Conservation (phyloP, 1,139 yeast genomes). For the Wickerhamomyces sp. region DNA sequence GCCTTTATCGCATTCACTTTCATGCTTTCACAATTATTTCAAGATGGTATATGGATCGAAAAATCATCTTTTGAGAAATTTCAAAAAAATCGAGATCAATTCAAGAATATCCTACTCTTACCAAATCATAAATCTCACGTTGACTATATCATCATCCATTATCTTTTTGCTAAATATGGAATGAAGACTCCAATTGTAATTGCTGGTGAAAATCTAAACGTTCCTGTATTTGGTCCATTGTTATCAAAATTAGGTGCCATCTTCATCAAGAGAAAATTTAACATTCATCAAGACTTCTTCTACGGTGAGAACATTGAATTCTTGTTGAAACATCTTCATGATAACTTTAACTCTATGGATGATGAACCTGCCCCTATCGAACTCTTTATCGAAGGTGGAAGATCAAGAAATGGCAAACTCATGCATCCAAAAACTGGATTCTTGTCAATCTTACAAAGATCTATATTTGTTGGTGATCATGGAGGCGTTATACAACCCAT, state of each 20-base stretch:
- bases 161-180: constrained; percentile 11
- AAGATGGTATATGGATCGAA: constrained; percentile 21
- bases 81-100: constrained; percentile 3
- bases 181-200: constrained; percentile 19
- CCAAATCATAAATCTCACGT: constrained; percentile 21
- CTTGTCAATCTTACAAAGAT: constrained; percentile 11
- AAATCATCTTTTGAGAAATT: constrained; percentile 9
- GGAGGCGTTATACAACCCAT: constrained; percentile 13
- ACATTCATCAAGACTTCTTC: constrained; percentile 13
- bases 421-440: constrained; percentile 20
- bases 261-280: constrained; percentile 17
- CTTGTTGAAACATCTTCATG: constrained; percentile 6
- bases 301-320: constrained; percentile 9
- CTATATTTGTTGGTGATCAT: constrained; percentile 7
- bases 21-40: constrained; percentile 14
- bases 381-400: constrained; percentile 19
- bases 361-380: constrained; percentile 9
- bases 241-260: constrained; percentile 17
- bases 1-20: constrained; percentile 14
- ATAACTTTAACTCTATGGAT: no score
- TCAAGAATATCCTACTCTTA: constrained; percentile 6
- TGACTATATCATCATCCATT: constrained; percentile 20
- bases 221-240: constrained; percentile 17
- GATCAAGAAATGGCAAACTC: constrained; percentile 21
- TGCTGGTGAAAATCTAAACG: constrained; percentile 21